Base-by-base conservation (phyloP, 2,329 filamentous ascomycete genomes). In the Beauveria varroae region DNA sequence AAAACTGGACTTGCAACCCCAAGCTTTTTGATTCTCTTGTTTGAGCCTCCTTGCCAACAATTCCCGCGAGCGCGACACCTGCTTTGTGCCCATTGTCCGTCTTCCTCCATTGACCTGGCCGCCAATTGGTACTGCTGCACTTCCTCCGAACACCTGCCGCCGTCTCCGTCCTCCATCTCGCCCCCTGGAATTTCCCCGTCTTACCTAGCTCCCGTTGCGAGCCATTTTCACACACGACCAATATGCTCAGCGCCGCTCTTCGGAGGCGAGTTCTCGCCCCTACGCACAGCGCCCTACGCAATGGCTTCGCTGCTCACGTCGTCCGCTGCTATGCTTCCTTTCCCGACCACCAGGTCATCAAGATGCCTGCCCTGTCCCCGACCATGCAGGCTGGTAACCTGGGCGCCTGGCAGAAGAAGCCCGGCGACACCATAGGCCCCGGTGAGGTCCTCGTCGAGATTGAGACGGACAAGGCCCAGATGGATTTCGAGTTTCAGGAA, bases 401-500 rank as follows among this genome's bases (percentile, higher is more conserved):
- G 76, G 96, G 95, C 70, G 81, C 87, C 66, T 99, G 95, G 95
- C 91, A 98, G 81, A 99, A 98, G 86, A 96, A 97, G 81, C 83
- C 87, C 67, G 95, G 95, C 73, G 95, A 99, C 76, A 73, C 81
- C 65, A 87, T 99, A 75, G 81, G 85, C 62, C 93, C 96, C 57
- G 95, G 95, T 74, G 95, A 99, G 75, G 95, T 99, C 52, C 81
- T 99, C 68, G 93, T 96, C 68, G 93, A 96, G 83, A 96, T 98
- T 71, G 95, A 99, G 85, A 99, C 95, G 70, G 95, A 99, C 79
- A 99, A 99, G 85, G 95, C 95, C 66, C 95, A 98, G 81, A 99
- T 99, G 95, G 95, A 99, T 81, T 98, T 99, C 75, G 95, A 99
- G 79, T 98, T 96, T 79, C 95, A 99, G 79, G 95, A 99, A 72